Evolutionary conservation across 345 rosid species (phyloP), one percentile per base, ranked within the genome.

Genomic region (Trapa bicornis): DNA sequence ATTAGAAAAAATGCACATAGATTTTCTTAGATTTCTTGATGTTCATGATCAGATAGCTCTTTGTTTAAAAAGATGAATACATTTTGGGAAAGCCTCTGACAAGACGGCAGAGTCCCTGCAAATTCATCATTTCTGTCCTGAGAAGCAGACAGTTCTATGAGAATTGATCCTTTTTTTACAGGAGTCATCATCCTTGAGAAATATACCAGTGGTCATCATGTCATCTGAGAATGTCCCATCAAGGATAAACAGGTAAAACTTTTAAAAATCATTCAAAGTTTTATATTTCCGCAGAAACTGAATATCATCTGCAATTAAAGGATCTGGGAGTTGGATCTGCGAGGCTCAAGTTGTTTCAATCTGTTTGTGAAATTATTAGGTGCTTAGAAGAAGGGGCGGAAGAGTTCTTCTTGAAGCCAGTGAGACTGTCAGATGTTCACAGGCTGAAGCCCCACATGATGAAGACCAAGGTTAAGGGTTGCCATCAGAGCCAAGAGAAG

Each of bases 221-320:
- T 88, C 95, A 73, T 88, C 95, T 37, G 91, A 88, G 78, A 84
- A 88, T 76, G 91, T 81, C 16, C 89, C 89, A 75, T 77, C 89
- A 66, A 84, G 89, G 67, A 83, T 88, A 74, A 81, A 61, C 80
- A 83, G 89, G 87, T 87, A 68, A 73, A 61, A 47, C 47, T 50
- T 14, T n/a, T 7, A 57, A 57, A 57, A 57, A 17, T 10, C 6
- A 35, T 32, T 14, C 38, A 58, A 11, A 60, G 37, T 53, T 33
- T 39, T 15, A 32, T 64, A 36, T 12, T 65, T 37, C 41, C 9
- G 47, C 45, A 29, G 48, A 45, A 7, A 45, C 48, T 11, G 48
- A 45, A 13, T 13, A 45, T 11, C 11, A 6, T 45, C 13, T 45
- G 48, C 8, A 33, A 37, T 64, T 62, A 33, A 33, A 10, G 6